Evolutionary conservation across 78 protist species (phyloP).

Genomic region (Polysphondylium violaceum): DNA sequence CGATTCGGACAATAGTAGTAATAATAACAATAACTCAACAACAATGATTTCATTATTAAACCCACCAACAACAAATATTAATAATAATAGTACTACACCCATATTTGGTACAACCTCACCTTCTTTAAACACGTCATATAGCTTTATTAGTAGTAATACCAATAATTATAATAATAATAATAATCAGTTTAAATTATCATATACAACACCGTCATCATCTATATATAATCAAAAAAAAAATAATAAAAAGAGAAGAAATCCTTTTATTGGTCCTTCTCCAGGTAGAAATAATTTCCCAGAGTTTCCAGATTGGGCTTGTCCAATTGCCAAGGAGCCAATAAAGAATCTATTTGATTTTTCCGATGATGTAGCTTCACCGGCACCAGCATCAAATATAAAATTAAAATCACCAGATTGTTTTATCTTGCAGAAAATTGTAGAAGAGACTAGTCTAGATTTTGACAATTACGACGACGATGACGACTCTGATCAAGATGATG

Average conservation of each 20-base stretch:
- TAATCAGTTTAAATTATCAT: no score
- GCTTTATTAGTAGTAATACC: no score
- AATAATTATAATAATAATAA: no score
- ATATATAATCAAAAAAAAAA: no score
- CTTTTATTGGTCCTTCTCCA: conserved; percentile 13
- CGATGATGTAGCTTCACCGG: not conserved
- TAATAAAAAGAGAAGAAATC: conserved; percentile 13
- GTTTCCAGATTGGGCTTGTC: conserved; percentile 8
- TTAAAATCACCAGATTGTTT: not conserved
- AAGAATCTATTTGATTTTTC: conserved; percentile 1
- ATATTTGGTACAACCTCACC: no score
- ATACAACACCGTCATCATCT: not conserved
- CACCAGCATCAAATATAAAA: not conserved
- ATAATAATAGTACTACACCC: no score
- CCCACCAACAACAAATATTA: no score
- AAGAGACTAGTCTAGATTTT: not conserved
- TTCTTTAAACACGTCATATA: no score
- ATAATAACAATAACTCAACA: no score
- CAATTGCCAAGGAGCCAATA: not conserved
- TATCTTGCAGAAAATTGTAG: not conserved
- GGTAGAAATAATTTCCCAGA: conserved; percentile 10
- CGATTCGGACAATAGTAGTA: no score
- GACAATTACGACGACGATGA: not conserved
- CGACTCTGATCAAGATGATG: conserved; percentile 2
- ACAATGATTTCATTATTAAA: no score